Base-by-base conservation (phyloP, 805 yeast species). In the Nakazawaea populi region DNA sequence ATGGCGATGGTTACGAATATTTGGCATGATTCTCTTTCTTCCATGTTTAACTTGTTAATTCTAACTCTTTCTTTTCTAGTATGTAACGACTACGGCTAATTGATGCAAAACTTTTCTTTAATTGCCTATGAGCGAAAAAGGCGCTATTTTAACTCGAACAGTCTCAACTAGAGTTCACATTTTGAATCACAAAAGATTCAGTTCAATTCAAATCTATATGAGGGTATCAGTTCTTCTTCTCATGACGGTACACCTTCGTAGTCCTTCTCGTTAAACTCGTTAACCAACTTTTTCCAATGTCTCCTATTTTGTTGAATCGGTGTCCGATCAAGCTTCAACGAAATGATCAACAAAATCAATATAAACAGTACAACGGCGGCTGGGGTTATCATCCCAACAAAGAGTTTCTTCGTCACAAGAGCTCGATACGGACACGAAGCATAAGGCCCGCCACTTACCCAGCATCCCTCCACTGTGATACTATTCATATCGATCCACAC, bases 201-300 rank as follows among this genome's bases (percentile, higher is more conserved):
- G 24, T 18, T 18, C 24, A 18, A 18, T 18, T 18, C 24, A 18
- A 18, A 18, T 18, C 24, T 18, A 18, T 18, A 18, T 18, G 24
- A 18, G 24, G 3, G 24, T 18, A 18, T 18, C 3, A 18, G 3
- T 18, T 18, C 24, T 18, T 18, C 24, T 18, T 18, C 24, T 18
- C n/a, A 89, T 2, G 89, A 80, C 10, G 97, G 96, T 7, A 89
- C 92, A 4, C 97, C 97, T 64, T 91, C 96, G 57, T 79, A 82
- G 52, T 87, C 94, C 46, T 80, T 68, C 55, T 80, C 79, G 34
- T 82, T 71, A 52, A 75, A 75, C 55, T 80, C 79, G 46, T 79
- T 79, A 36, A 77, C 65, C 6, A 83, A 61, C 47, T 73, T 75
- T 58, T 76, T 79, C 84, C 92, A 83, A 53, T 82, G 74, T 53